A percentile compares a stretch with the other conserved stretches of the same genome.
phyloP scores from a whole-genome alignment of 164 flowering plant species.

The Vitis riparia region DNA sequence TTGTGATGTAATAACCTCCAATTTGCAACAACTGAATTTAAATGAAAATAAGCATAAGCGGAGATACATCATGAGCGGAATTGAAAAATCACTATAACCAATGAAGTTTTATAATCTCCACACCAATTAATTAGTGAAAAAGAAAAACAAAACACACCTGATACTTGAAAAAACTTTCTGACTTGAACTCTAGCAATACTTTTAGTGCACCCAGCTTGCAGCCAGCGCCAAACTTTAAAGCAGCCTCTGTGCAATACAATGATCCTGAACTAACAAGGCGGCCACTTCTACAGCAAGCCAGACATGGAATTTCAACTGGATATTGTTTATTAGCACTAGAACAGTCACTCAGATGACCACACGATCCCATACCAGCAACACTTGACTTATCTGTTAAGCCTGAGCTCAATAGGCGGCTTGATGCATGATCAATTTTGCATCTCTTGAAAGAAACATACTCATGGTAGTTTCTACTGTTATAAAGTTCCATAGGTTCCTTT shows the following conservation, averaged over 20 bases:
- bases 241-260: slow-evolving; percentile 26
- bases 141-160: slow-evolving; percentile 42
- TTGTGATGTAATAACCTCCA: slow-evolving; percentile 60
- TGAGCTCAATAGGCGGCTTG: slow-evolving; percentile 11
- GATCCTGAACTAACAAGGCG: slow-evolving; percentile 26
- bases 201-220: slow-evolving; percentile 22
- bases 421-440: slow-evolving; percentile 32
- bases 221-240: slow-evolving; percentile 7
- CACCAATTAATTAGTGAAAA: slow-evolving; percentile 6
- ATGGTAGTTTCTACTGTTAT: slow-evolving; percentile 1
- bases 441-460: slow-evolving; percentile 39
- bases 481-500: slow-evolving; percentile 12
- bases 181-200: slow-evolving; percentile 63
- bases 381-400: slow-evolving; percentile 4
- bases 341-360: slow-evolving; percentile 1
- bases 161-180: slow-evolving; percentile 46
- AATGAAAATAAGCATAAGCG: slow-evolving; percentile 6
- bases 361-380: slow-evolving; percentile 3
- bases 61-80: background rate
- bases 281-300: slow-evolving; percentile 24
- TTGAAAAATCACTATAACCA: background rate
- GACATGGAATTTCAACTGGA: slow-evolving; percentile 41
- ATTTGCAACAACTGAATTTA: slow-evolving; percentile 57
- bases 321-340: slow-evolving; percentile 1
- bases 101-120: background rate